Base-by-base conservation (phyloP, 192 early-diverging fungal species). In the Coemansia sp. region DNA sequence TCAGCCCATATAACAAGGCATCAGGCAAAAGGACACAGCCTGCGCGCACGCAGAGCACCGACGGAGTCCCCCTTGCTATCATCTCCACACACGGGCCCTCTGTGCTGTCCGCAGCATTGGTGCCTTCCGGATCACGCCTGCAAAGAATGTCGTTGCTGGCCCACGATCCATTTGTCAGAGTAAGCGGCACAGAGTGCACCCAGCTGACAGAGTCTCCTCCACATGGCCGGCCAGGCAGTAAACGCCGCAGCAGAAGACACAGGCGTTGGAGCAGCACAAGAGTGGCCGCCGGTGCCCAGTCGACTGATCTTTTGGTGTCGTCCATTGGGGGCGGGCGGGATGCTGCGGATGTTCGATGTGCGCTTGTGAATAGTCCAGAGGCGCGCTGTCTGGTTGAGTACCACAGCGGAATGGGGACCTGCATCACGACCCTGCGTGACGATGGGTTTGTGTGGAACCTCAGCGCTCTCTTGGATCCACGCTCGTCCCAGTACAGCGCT, bases 401-500 rank as follows among this genome's bases (percentile, higher is more conserved):
- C 51, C 38, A 56, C 40, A 63, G 58, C 58, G 63, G 53, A 25
- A 43, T 45, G 12, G 16, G 45, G 1, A 57, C 71, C 7, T 72
- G 63, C 63, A 68, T 77, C 22, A 77, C 71, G 70, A 77, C 76
- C 0, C 57, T 77, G 67, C 67, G 70, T 38, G 66, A 77, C 22
- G 76, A 77, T 62, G 76, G 76, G 11, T 77, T 77, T 72, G 70
- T 77, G 53, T 77, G 75, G 75, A 77, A 77, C 63, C 70, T 69
- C 44, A 70, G 71, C 44, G 61, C 62, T 8, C 71, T 77, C 25
- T 11, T 77, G 32, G 41, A 68, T 32, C 66, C 70, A 4, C 55
- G 61, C 61, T 72, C 75, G 25, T 19, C 56, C 19, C 57, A 69
- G 25, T 77, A 67, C 49, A 66, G 44, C 8, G 37, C 57, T 4